phyloP scores from a whole-genome alignment of 2,329 filamentous ascomycete species.

The Trichoderma afroharzianum region DNA sequence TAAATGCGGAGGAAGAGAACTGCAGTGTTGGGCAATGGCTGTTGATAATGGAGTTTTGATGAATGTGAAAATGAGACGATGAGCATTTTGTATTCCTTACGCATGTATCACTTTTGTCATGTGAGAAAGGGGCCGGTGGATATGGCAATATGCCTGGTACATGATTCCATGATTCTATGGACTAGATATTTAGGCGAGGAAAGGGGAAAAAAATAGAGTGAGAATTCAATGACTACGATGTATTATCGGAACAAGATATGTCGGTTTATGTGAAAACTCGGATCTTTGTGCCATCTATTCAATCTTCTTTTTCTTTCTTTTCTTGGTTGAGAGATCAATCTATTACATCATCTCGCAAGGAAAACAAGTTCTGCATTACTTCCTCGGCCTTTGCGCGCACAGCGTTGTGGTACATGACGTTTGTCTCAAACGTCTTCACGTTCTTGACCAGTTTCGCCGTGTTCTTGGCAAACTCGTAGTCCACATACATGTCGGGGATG shows the following conservation, averaged over 20 bases:
- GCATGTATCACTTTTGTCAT: not conserved
- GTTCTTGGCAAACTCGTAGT: constrained; percentile 67
- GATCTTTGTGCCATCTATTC: not conserved
- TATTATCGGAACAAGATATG: not conserved
- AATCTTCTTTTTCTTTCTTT: not conserved
- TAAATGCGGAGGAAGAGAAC: not conserved
- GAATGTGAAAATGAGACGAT: constrained; percentile 4
- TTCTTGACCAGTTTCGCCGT: constrained; percentile 72
- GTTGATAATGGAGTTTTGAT: not conserved
- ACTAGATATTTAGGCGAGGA: not conserved
- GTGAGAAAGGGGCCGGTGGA: not conserved
- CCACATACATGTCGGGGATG: constrained; percentile 89
- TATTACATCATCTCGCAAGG: constrained; percentile 65
- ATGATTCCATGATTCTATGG: not conserved
- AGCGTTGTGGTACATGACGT: constrained; percentile 83
- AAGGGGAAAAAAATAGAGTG: not conserved
- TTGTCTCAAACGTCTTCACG: constrained; percentile 79
- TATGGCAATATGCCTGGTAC: not conserved
- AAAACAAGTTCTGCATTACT: constrained; percentile 72
- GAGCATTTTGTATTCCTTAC: not conserved
- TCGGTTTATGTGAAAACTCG: not conserved
- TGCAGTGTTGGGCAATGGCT: not conserved
- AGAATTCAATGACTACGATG: not conserved
- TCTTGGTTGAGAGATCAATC: constrained; percentile 39
- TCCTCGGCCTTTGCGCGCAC: constrained; percentile 70